phyloP scores from a whole-genome alignment of 495 filamentous ascomycete species.

The Penicillium pulvis region DNA sequence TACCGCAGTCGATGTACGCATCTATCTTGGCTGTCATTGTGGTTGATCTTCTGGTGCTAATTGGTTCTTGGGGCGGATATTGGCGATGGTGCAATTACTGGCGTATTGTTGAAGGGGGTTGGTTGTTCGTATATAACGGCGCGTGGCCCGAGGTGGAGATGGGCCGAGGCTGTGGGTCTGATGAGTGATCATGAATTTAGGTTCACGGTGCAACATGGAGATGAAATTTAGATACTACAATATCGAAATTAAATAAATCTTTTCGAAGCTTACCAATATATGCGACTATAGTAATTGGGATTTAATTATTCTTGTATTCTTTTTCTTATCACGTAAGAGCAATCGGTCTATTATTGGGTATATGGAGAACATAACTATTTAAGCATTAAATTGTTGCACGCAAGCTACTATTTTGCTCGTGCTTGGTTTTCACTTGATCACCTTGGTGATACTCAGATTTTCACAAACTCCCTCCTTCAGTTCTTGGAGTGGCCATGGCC shows the following conservation, averaged over 20 bases:
- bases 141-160: slow-evolving; percentile 25
- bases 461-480: slow-evolving; percentile 2
- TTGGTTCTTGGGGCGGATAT: not conserved
- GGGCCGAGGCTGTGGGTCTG: slow-evolving; percentile 30
- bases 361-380: not conserved
- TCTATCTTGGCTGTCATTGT: slow-evolving; percentile 32
- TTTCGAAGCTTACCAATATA: no score
- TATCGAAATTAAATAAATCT: no score
- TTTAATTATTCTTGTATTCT: no score
- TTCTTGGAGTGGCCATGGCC: slow-evolving; percentile 14
- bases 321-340: no score
- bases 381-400: not conserved
- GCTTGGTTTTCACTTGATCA: not conserved
- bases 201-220: no score
- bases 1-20: slow-evolving; percentile 33
- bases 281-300: no score
- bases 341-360: not conserved
- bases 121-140: slow-evolving; percentile 12
- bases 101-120: slow-evolving; percentile 3
- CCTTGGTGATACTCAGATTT: not conserved
- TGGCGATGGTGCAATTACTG: slow-evolving; percentile 12
- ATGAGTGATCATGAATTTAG: slow-evolving; percentile 28
- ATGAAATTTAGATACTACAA: no score
- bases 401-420: not conserved
- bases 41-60: not conserved